A percentile compares a stretch with the other conserved stretches of the same genome.
Conservation (phyloP, 2,329 filamentous ascomycete species). For the Aureobasidium mangrovei region DNA sequence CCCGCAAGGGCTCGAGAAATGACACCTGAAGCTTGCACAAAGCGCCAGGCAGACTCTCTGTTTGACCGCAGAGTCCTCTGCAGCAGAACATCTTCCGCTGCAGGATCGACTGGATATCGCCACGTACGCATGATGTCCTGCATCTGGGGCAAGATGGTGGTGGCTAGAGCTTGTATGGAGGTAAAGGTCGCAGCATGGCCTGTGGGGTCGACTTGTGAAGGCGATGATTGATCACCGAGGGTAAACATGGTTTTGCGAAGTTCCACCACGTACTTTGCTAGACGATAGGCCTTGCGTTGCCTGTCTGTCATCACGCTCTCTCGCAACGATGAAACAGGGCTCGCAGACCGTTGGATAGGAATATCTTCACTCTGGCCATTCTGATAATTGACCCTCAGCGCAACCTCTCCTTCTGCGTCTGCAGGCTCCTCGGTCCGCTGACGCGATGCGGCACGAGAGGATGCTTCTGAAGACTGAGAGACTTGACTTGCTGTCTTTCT, state of each 20-base stretch:
- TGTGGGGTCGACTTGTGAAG: conserved; percentile 18
- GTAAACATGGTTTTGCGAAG: conserved; percentile 50
- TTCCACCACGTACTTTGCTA: conserved; percentile 47
- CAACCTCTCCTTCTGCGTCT: conserved; percentile 31
- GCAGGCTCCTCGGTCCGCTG: conserved; percentile 35
- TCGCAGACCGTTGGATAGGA: conserved; percentile 33
- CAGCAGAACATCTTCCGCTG: conserved; percentile 41
- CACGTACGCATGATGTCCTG: conserved; percentile 47
- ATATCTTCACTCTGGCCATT: conserved; percentile 54
- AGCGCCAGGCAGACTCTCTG: conserved; percentile 49
- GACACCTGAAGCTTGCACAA: conserved; percentile 54
- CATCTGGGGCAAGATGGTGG: conserved; percentile 45
- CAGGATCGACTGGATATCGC: conserved; percentile 52
- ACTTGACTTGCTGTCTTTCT: conserved; percentile 40
- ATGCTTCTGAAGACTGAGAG: conserved; percentile 27
- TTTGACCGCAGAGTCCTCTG: conserved; percentile 49
- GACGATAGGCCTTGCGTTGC: conserved; percentile 45
- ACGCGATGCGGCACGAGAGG: conserved; percentile 32
- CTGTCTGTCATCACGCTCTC: conserved; percentile 38
- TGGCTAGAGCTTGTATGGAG: conserved; percentile 27
- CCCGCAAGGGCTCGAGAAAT: conserved; percentile 49
- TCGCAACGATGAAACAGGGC: conserved; percentile 15
- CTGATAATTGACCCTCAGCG: conserved; percentile 49
- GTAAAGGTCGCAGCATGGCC: conserved; percentile 38
- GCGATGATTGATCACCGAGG: conserved; percentile 24